Evolutionary conservation across 1,284 basidiomycete genomes (phyloP).

Genomic region (Cryptococcus sp.): DNA sequence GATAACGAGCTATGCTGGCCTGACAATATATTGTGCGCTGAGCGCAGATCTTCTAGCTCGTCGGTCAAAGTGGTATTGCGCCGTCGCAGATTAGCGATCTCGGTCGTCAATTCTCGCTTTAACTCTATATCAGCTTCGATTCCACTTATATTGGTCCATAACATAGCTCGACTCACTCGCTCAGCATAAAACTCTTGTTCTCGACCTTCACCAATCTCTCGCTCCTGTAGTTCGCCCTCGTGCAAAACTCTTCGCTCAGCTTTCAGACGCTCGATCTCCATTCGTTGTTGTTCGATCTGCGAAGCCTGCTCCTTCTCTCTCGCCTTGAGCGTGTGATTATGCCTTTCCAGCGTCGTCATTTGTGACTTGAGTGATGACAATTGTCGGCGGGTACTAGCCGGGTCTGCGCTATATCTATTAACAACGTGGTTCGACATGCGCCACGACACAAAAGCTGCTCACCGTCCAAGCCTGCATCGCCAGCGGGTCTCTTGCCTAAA

Average conservation of each 20-base stretch:
- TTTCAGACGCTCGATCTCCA: conserved; percentile 31
- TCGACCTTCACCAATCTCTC: conserved; percentile 21
- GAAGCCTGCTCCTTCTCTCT: conserved; percentile 18
- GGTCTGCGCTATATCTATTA: conserved; percentile 11
- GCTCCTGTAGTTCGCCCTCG: conserved; percentile 30
- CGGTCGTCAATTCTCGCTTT: conserved; percentile 14
- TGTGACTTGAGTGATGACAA: conserved; percentile 19
- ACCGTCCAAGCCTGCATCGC: conserved; percentile 30
- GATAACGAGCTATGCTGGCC: conserved; percentile 17
- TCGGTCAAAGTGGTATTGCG: conserved; percentile 9
- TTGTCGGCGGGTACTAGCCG: conserved; percentile 16
- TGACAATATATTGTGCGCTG: conserved; percentile 24
- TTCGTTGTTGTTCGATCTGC: conserved; percentile 29
- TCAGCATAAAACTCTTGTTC: conserved; percentile 35
- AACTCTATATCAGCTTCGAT: too few species aligned
- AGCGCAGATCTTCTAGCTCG: conserved; percentile 17
- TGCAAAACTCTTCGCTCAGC: conserved; percentile 29
- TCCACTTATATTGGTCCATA: neutral
- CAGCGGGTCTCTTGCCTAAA: conserved; percentile 23
- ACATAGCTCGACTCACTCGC: conserved; percentile 26
- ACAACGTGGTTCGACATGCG: neutral
- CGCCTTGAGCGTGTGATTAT: conserved; percentile 24
- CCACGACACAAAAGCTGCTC: too few species aligned
- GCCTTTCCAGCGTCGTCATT: conserved; percentile 24
- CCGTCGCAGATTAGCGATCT: conserved; percentile 8